Conservation (phyloP, 2,329 filamentous ascomycete species). For the Calonectria montana region DNA sequence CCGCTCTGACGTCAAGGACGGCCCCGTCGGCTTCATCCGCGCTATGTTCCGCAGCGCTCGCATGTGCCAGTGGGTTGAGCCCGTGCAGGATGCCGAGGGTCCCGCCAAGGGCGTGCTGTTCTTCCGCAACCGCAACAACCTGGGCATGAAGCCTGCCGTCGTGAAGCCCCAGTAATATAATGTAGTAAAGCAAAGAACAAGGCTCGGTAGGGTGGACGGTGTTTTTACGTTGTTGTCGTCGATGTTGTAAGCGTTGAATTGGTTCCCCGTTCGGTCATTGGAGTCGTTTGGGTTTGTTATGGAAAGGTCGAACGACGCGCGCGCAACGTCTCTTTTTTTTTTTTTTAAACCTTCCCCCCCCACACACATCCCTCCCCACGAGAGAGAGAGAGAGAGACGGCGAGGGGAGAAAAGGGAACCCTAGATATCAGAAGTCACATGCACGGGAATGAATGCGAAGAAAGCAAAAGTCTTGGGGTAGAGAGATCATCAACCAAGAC, state of each 20-base stretch:
- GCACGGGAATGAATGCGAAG: background rate
- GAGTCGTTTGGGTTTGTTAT: background rate
- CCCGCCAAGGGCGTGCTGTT: conserved; percentile 88
- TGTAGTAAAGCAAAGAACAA: background rate
- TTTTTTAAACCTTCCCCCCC: no score
- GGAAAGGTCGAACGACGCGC: background rate
- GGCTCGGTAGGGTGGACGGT: conserved; percentile 5
- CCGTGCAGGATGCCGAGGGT: conserved; percentile 81
- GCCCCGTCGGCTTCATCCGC: conserved; percentile 84
- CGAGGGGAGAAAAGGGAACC: background rate
- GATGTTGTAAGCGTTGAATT: conserved; percentile 15
- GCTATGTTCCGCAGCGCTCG: conserved; percentile 85
- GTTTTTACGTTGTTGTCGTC: conserved; percentile 10
- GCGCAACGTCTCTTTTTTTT: background rate
- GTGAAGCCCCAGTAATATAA: conserved; percentile 30
- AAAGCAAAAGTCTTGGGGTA: conserved; percentile 9
- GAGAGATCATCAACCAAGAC: conserved; percentile 3
- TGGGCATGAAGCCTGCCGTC: conserved; percentile 67
- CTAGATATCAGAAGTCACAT: background rate
- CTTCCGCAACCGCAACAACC: conserved; percentile 93
- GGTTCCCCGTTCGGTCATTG: conserved; percentile 12
- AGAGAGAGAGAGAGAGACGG: background rate
- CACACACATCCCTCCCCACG: background rate
- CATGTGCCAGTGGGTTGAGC: conserved; percentile 98
- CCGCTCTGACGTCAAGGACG: conserved; percentile 82